Base-by-base conservation (phyloP, 2,329 filamentous ascomycete genomes). In the Magnaporthiopsis incrustans region DNA sequence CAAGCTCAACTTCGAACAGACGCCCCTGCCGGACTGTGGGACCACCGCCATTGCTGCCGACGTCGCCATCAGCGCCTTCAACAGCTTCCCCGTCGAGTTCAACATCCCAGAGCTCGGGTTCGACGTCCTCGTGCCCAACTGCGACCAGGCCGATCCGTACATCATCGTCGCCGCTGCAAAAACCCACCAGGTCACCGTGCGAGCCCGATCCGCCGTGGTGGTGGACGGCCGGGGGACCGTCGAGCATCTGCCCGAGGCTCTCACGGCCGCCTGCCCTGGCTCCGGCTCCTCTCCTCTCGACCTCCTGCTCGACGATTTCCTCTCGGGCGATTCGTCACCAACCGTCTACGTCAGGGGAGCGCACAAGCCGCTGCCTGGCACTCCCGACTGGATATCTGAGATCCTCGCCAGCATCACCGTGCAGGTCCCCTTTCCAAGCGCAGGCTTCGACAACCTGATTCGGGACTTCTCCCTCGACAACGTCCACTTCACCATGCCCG, bases 401-500 rank as follows among this genome's bases (percentile, higher is more conserved):
- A 82, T 99, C 27, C 79, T 98, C 53, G 87, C 88, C 59, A 92
- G 90, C 69, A 85, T 98, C 63, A 93, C 89, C 0, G 82, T 98
- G 0, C 92, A 93, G 3, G 79, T 98, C 8, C 89, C 92, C 7
- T 90, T 98, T 67, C 91, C 92, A 0, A 92, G 92, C 6, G 86
- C 88, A 65, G 88, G 88, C 0, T 88, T 97, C 70, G 92, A 92
- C 68, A 87, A 90, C 68, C 78, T 97, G 22, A 89, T 99, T 72
- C 89, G 88, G 69, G 94, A 95, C 69, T 97, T 98, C 73, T 90
- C 92, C 27, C 79, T 98, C 68, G 86, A 87, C 2, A 85, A 97
- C 72, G 91, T 96, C 57, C 87, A 96, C 70, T 97, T 99, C 74
- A 86, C 85, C 61, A 78, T 99, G 59, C 95, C 95, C 0, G 86